Base-by-base conservation (phyloP, 2,329 filamentous ascomycete genomes). In the Epichloe scottii region DNA sequence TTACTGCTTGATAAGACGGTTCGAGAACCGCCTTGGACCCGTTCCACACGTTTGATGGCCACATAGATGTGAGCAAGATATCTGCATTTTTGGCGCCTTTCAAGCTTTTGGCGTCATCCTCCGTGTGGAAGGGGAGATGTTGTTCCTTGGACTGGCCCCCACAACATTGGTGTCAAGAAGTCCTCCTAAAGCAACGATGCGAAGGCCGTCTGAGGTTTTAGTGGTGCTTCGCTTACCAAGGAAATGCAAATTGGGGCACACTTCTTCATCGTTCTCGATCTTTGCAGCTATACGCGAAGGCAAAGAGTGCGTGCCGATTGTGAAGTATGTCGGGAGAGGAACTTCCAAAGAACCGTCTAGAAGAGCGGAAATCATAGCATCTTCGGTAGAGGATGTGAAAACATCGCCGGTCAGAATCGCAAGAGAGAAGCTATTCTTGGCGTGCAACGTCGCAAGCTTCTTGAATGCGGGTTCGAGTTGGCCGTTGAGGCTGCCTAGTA, bases 221-320 rank as follows among this genome's bases (percentile, higher is more conserved):
- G 89, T 85, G 14, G 85, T 83, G 54, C 87, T 88, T 60, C 89
- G 84, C 67, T 93, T 94, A 52, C 87, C 90, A 1, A 98, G 78
- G 61, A 85, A 95, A 67, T 88, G 87, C 11, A 98, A 78, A 63
- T 98, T 97, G n/a, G 84, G 77, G 64, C 89, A 95, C 17, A 98
- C 76, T 58, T 84, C 80, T 61, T 82, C 84, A 55, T 85, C 80
- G 35, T 78, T 77, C 62, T 88, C 78, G 49, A 97, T 76, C 63
- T 82, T 89, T 61, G 86, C 79, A 19, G 85, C 72, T 21, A 96
- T 78, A 33, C 73, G 70, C 3, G 74, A 67, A 0, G 93, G 93
- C 5, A 98, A 73, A n/a, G 83, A 70, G 45, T 75, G 75, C 38
- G 74, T 82, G 58, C 87, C 89, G 54, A 95, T 75, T 3, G 87